Percentiles rank a stretch among this genome's conserved stretches.
Evolutionary conservation across 2,329 filamentous ascomycete genomes (phyloP).

Genomic region (Dissoconium aciculare): DNA sequence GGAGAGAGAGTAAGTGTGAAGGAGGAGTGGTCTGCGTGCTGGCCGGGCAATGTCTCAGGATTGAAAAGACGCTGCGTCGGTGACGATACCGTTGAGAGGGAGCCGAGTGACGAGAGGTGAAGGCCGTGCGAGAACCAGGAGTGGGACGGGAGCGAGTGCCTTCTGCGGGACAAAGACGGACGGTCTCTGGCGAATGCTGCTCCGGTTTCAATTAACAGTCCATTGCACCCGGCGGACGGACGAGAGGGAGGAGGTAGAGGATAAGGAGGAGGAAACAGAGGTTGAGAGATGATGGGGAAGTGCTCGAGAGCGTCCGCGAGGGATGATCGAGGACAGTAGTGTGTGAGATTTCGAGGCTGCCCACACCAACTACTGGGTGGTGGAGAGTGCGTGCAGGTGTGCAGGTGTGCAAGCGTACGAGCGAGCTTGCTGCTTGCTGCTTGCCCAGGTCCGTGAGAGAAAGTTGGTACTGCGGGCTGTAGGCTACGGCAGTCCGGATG

Average conservation of each 20-base stretch:
- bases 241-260: constrained; percentile 5
- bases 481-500: too few species aligned
- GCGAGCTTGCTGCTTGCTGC: too few species aligned
- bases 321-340: too few species aligned
- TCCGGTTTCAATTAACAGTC: constrained; percentile 11
- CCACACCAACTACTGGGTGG: too few species aligned
- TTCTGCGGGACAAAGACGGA: constrained; percentile 8
- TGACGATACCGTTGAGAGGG: constrained; percentile 12
- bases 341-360: too few species aligned
- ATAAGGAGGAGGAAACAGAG: constrained; percentile 2
- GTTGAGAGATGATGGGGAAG: too few species aligned
- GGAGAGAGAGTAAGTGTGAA: constrained; percentile 3
- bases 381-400: too few species aligned
- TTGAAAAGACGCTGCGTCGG: constrained; percentile 12
- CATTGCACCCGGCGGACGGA: constrained; percentile 10
- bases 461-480: too few species aligned
- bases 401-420: too few species aligned
- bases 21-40: constrained; percentile 10
- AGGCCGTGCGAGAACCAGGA: constrained; percentile 11
- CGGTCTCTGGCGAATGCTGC: constrained; percentile 12
- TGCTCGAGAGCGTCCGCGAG: too few species aligned
- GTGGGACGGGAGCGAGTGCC: constrained; percentile 7
- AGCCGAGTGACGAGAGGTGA: constrained; percentile 11
- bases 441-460: too few species aligned
- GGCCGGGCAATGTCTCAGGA: constrained; percentile 15